A percentile compares a stretch with the other conserved stretches of the same genome.
phyloP scores from a whole-genome alignment of 2,329 filamentous ascomycete species.

The Nemania bipapillata region DNA sequence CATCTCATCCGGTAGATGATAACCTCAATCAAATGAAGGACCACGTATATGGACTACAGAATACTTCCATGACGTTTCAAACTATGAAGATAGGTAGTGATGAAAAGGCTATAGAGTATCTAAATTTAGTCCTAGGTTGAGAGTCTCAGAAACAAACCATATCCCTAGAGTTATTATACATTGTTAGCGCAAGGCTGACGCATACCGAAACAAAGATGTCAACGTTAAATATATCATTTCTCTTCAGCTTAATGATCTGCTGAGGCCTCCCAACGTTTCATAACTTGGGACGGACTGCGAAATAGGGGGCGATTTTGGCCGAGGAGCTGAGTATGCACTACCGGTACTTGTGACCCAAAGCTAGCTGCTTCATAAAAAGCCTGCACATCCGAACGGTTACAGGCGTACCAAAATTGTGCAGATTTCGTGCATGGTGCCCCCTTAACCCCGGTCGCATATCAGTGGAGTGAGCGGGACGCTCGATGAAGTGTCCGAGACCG shows the following conservation, averaged over 20 bases:
- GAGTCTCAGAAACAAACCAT: background rate
- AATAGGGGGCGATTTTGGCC: background rate
- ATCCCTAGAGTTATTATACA: background rate
- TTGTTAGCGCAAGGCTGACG: background rate
- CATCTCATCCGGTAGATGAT: background rate
- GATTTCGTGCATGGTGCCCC: background rate
- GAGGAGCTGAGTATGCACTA: background rate
- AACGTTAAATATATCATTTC: background rate
- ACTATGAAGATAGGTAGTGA: background rate
- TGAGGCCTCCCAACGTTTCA: background rate
- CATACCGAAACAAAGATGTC: background rate
- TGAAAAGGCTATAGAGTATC: background rate
- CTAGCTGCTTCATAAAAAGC: background rate
- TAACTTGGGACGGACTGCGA: background rate
- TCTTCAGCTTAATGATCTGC: no score
- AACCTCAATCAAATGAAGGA: background rate
- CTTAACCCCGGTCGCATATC: background rate
- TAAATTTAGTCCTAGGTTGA: background rate
- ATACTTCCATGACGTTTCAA: background rate
- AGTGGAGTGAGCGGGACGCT: background rate
- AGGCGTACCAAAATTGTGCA: background rate
- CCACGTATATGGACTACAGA: background rate
- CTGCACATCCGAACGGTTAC: background rate
- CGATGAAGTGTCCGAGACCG: background rate
- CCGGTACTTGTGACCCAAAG: background rate